Base-by-base conservation (phyloP, 139 green algal genomes). In the Pseudopediastrum boryanum region DNA sequence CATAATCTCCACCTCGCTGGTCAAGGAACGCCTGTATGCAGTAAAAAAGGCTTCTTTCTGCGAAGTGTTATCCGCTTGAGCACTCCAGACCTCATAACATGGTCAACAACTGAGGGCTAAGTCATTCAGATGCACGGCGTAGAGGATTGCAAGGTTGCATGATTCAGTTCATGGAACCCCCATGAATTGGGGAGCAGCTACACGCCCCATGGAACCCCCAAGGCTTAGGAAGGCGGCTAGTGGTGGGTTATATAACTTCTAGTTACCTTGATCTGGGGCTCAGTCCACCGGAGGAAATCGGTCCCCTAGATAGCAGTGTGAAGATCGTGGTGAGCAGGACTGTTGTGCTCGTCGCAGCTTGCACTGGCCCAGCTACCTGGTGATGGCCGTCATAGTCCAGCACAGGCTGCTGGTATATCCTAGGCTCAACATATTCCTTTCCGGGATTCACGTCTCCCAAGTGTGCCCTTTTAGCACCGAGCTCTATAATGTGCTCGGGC, bases 1-100 rank as follows among this genome's bases (percentile, higher is more conserved):
- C 92, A 77, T 79, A 93, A 70, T 96, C 92, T 36, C 94, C 92
- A 1, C 92, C 92, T 3, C 92, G 84, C 67, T 88, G 77, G 27
- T 95, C 91, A 43, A 96, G 74, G 59, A 96, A 96, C 0, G 62
- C 73, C 75, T 89, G 75, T 16, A 7, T 43, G 4, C n/a, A 43
- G 46, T 29, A 42, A 23, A 52, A 56, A n/a, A n/a, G n/a, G n/a
- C n/a, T n/a, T n/a, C n/a, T n/a, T n/a, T n/a, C n/a, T n/a, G n/a
- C n/a, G n/a, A n/a, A n/a, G n/a, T n/a, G n/a, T n/a, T n/a, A n/a
- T n/a, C n/a, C n/a, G n/a, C n/a, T n/a, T n/a, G n/a, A n/a, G n/a
- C n/a, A n/a, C n/a, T n/a, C n/a, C n/a, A n/a, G n/a, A n/a, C n/a
- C n/a, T n/a, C n/a, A n/a, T n/a, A n/a, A n/a, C n/a, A n/a, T n/a